These are phyloP conservation scores for Tulasnella sp. DNA, from an alignment of 768 basidiomycete species.

Conservation along the genomic window DNA sequence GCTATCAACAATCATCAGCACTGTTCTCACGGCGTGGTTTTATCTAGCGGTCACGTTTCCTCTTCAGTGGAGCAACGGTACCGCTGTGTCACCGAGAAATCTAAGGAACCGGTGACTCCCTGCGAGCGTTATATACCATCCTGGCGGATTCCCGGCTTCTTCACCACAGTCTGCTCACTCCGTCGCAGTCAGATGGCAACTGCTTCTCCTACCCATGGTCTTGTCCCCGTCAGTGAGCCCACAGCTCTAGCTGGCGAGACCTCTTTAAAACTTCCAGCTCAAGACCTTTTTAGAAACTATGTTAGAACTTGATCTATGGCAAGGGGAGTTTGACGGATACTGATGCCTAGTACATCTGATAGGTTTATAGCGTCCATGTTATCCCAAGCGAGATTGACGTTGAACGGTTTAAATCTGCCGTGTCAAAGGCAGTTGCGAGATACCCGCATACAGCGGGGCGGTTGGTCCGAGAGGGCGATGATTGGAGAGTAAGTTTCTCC, in stretches of 20 bases:
- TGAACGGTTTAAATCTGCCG: background rate
- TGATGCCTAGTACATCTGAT: background rate
- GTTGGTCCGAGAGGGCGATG: background rate
- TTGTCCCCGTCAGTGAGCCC: background rate
- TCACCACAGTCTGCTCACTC: background rate
- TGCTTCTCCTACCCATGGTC: background rate
- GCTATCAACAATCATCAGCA: background rate
- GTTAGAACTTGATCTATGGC: background rate
- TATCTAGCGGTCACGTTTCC: background rate
- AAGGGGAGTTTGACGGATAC: background rate
- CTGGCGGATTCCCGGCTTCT: background rate
- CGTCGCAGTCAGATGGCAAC: background rate
- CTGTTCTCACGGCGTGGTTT: background rate
- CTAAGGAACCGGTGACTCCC: background rate
- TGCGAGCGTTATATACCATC: background rate
- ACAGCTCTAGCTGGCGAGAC: background rate
- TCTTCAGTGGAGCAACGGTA: background rate
- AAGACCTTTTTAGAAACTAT: background rate
- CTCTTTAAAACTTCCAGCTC: background rate
- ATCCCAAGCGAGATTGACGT: background rate
- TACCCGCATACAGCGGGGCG: slow-evolving; percentile 2
- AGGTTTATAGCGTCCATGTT: background rate
- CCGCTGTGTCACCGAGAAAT: background rate
- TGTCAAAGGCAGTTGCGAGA: background rate
- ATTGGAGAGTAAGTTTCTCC: background rate